phyloP scores from a whole-genome alignment of 306 rosid genomes.

The Oemleria cerasiformis region DNA sequence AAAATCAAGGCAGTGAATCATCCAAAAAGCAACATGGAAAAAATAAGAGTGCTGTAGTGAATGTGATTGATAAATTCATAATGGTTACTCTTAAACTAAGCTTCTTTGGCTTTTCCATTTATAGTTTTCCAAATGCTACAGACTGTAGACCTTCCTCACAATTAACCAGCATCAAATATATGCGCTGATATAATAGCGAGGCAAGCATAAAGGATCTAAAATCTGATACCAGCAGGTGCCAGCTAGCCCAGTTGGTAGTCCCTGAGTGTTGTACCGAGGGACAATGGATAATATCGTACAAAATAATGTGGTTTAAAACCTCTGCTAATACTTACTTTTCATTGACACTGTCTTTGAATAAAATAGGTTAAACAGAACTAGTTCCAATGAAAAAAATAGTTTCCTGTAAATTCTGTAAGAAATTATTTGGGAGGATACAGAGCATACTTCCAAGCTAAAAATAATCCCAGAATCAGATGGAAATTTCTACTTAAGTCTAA shows the following conservation, averaged over 20 bases:
- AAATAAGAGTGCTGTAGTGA: background rate
- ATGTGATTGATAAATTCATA: background rate
- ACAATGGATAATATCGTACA: background rate
- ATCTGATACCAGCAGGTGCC: background rate
- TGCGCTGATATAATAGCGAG: background rate
- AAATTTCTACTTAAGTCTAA: background rate
- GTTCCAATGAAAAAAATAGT: background rate
- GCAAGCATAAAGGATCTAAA: background rate
- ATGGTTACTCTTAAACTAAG: background rate
- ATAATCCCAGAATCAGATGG: background rate
- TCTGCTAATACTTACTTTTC: background rate
- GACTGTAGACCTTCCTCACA: background rate
- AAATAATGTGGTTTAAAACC: background rate
- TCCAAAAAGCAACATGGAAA: background rate
- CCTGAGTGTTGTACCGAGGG: background rate
- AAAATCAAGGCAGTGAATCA: background rate
- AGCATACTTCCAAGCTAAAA: conserved; percentile 5
- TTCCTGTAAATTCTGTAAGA: background rate
- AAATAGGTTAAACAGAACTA: background rate
- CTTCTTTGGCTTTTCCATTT: background rate
- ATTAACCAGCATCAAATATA: background rate
- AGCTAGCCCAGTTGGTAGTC: background rate
- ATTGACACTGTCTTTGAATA: background rate
- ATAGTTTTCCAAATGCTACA: background rate
- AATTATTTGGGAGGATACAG: background rate